These are phyloP conservation scores for Rhizomucor miehei DNA, from an alignment of 371 early-diverging fungal species.

Conservation along the genomic window DNA sequence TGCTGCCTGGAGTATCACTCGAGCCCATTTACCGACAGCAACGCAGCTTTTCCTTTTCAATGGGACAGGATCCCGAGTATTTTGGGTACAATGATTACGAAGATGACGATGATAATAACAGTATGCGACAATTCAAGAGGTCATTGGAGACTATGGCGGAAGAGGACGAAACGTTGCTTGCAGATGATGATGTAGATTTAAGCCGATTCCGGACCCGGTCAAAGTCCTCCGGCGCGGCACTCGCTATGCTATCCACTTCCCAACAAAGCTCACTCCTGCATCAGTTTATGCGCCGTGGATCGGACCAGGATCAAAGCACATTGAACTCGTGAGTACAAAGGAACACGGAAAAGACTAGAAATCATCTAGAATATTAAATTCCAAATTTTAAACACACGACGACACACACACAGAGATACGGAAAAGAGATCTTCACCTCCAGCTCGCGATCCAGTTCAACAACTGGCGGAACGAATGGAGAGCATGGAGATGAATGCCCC, in stretches of 20 bases:
- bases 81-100: constrained; percentile 46
- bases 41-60: constrained; percentile 48
- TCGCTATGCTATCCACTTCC: constrained; percentile 34
- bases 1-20: constrained; percentile 38
- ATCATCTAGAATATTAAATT: too few relatives aligned
- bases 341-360: too few relatives aligned
- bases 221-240: constrained; percentile 48
- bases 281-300: constrained; percentile 1
- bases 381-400: too few relatives aligned
- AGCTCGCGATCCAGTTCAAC: constrained; percentile 23
- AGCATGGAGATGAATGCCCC: constrained; percentile 9
- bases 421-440: constrained; percentile 1
- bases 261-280: constrained; percentile 16
- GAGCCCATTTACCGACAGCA: constrained; percentile 48
- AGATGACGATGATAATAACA: constrained; percentile 12
- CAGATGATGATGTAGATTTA: constrained; percentile 10
- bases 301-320: constrained; percentile 1
- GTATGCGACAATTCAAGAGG: constrained; percentile 12
- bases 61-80: constrained; percentile 44
- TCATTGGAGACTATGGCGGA: constrained; percentile 42
- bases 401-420: not conserved
- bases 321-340: too few relatives aligned
- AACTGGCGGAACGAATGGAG: constrained; percentile 33
- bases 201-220: constrained; percentile 22
- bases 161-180: constrained; percentile 22